Evolutionary conservation across 2,329 filamentous ascomycete genomes (phyloP).

Genomic region (Pseudonectria foliicola): DNA sequence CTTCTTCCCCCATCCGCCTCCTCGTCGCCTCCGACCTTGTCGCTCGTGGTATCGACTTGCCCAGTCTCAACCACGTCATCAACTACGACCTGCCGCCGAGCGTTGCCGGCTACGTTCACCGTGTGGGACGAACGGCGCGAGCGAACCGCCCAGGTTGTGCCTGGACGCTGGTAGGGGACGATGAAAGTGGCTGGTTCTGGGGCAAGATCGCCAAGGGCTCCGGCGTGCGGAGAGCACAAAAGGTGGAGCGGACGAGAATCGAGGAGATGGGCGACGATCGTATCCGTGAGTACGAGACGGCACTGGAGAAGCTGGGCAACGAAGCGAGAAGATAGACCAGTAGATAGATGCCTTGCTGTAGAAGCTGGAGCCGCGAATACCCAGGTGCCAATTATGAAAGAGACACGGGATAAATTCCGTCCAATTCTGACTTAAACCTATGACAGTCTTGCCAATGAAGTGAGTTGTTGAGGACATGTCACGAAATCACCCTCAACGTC

Average conservation of each 20-base stretch:
- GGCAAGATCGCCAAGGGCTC: slow-evolving; percentile 63
- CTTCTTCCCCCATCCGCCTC: slow-evolving; percentile 61
- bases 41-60: slow-evolving; percentile 80
- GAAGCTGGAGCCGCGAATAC: slow-evolving; percentile 10
- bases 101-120: slow-evolving; percentile 78
- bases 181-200: slow-evolving; percentile 89
- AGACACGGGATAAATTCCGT: too few relatives aligned
- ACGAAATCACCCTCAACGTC: too few relatives aligned
- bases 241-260: slow-evolving; percentile 42
- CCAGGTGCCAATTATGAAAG: background rate
- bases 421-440: too few relatives aligned
- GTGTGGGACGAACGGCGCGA: slow-evolving; percentile 83
- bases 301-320: slow-evolving; percentile 54
- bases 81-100: slow-evolving; percentile 89
- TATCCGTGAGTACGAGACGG: slow-evolving; percentile 43
- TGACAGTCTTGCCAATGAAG: too few relatives aligned
- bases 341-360: slow-evolving; percentile 2
- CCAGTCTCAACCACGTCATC: slow-evolving; percentile 72
- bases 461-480: too few relatives aligned
- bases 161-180: slow-evolving; percentile 78
- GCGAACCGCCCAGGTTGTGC: slow-evolving; percentile 69
- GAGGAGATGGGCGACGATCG: slow-evolving; percentile 41
- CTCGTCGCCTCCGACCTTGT: slow-evolving; percentile 92
- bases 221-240: slow-evolving; percentile 37
- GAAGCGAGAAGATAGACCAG: slow-evolving; percentile 41